These are phyloP conservation scores for Vigna angularis DNA, from an alignment of 306 rosid species.

Conservation along the genomic window DNA sequence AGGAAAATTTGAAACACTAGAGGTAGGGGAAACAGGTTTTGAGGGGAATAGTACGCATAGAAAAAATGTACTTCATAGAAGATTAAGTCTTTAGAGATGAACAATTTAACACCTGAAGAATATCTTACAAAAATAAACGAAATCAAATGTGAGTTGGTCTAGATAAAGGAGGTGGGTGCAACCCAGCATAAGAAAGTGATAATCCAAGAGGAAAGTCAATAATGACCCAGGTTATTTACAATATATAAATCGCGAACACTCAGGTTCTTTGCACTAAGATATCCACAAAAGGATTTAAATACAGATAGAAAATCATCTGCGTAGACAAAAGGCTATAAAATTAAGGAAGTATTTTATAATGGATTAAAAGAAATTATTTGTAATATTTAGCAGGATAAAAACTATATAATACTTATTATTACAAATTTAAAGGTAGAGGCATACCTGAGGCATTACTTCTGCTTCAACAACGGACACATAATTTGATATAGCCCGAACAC, in stretches of 20 bases:
- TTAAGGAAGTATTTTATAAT: not conserved
- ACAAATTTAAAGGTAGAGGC: slow-evolving; percentile 39
- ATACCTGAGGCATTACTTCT: slow-evolving; percentile 98
- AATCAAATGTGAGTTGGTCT: not conserved
- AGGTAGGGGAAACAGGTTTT: not conserved
- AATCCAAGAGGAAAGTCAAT: not conserved
- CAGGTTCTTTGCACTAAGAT: not conserved
- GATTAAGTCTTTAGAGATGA: not conserved
- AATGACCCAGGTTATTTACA: not conserved
- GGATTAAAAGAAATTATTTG: slow-evolving; percentile 1
- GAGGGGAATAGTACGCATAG: not conserved
- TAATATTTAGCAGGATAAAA: not conserved
- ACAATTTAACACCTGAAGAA: not conserved
- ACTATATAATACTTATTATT: slow-evolving; percentile 4
- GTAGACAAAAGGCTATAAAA: not conserved
- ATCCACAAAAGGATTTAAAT: not conserved
- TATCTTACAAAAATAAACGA: no score
- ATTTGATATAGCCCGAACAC: slow-evolving; percentile 90
- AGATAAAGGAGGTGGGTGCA: not conserved
- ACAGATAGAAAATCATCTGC: slow-evolving; percentile 16
- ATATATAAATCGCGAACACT: not conserved
- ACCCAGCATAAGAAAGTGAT: not conserved
- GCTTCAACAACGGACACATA: slow-evolving; percentile 89
- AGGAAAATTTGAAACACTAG: not conserved
- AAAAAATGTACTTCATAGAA: not conserved